phyloP scores from a whole-genome alignment of 2,329 filamentous ascomycete species.

The Colletotrichum tropicicola region DNA sequence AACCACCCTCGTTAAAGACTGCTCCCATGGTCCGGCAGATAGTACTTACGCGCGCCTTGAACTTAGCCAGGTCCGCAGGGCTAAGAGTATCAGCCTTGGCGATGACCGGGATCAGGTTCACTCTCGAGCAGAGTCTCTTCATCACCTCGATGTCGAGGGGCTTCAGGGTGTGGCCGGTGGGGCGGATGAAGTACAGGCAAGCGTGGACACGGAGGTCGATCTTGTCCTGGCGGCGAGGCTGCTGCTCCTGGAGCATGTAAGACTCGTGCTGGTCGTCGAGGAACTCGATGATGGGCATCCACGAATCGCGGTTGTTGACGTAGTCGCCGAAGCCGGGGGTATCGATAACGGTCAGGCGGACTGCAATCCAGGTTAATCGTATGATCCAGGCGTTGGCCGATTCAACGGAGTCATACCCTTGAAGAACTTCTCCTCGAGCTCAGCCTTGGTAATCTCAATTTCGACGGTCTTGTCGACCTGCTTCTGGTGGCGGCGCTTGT shows the following conservation, averaged over 20 bases:
- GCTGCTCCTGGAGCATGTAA: constrained; percentile 99
- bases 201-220: constrained; percentile 99
- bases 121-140: constrained; percentile 97
- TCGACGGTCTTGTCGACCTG: constrained; percentile 99
- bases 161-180: constrained; percentile 98
- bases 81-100: constrained; percentile 99
- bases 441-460: constrained; percentile 99
- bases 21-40: constrained; percentile 14
- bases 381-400: not conserved
- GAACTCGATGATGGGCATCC: constrained; percentile 99
- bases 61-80: constrained; percentile 87
- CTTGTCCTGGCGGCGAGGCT: constrained; percentile 97
- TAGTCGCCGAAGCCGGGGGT: constrained; percentile 99
- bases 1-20: constrained; percentile 3
- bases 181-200: constrained; percentile 98
- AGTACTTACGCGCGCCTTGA: constrained; percentile 89
- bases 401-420: constrained; percentile 74
- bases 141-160: constrained; percentile 99
- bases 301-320: constrained; percentile 99
- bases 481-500: constrained; percentile 99
- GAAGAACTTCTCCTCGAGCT: constrained; percentile 99
- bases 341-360: constrained; percentile 98
- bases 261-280: constrained; percentile 99
- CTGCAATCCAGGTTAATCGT: constrained; percentile 56
- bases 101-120: constrained; percentile 98